A percentile compares a stretch with the other conserved stretches of the same genome.
These are phyloP conservation scores for Colletotrichum spaethianum DNA, from an alignment of 2,329 filamentous ascomycete species.

Conservation along the genomic window DNA sequence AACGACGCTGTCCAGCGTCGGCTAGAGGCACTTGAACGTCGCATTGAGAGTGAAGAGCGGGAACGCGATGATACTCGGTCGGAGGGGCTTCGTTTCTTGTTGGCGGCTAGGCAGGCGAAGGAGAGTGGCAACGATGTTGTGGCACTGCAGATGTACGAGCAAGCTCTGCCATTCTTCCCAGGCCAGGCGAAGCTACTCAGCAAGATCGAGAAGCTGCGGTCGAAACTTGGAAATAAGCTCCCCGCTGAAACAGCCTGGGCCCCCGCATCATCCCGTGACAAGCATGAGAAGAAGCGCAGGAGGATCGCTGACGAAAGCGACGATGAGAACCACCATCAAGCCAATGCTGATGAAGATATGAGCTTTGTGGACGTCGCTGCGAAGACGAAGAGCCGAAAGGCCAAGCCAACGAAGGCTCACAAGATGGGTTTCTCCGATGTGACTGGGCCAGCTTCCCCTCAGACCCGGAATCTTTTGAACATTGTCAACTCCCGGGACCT, in stretches of 20 bases:
- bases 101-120: conserved; percentile 94
- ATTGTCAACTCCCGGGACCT: conserved; percentile 83
- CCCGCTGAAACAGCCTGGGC: conserved; percentile 17
- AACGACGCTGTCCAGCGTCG: conserved; percentile 85
- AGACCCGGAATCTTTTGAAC: conserved; percentile 73
- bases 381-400: conserved; percentile 50
- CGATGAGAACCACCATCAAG: conserved; percentile 56
- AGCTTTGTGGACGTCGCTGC: conserved; percentile 48
- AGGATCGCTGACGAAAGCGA: conserved; percentile 50
- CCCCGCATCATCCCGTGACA: conserved; percentile 20
- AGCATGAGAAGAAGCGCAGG: conserved; percentile 45
- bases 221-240: conserved; percentile 59
- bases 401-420: conserved; percentile 49
- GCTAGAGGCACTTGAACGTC: conserved; percentile 86
- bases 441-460: conserved; percentile 63
- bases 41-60: conserved; percentile 77
- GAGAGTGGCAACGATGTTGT: conserved; percentile 83
- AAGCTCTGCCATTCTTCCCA: conserved; percentile 88
- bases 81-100: conserved; percentile 85
- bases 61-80: conserved; percentile 77
- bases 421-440: conserved; percentile 54
- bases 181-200: conserved; percentile 82
- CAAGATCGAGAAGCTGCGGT: conserved; percentile 76
- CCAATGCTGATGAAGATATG: conserved; percentile 59
- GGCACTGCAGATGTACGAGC: conserved; percentile 88